phyloP scores from a whole-genome alignment of 2,329 filamentous ascomycete genomes.

The Penicillium griseofulvum region DNA sequence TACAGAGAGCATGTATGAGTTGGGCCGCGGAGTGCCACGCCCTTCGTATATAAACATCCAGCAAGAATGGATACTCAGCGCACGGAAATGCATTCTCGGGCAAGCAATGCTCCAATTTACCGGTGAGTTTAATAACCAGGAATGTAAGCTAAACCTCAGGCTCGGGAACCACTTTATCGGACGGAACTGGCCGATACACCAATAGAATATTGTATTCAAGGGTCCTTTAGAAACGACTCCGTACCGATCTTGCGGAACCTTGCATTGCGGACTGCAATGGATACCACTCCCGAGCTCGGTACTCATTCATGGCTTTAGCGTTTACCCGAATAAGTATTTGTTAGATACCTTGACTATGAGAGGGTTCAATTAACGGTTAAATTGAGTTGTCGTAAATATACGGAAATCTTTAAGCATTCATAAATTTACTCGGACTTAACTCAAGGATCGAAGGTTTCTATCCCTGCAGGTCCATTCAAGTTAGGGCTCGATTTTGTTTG shows the following conservation, averaged over 20 bases:
- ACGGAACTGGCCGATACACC: neutral
- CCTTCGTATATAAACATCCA: neutral
- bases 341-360: neutral
- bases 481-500: neutral
- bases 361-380: neutral
- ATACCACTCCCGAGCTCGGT: constrained; percentile 8
- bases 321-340: neutral
- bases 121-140: neutral
- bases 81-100: neutral
- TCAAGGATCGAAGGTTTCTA: neutral
- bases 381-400: neutral
- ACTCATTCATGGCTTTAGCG: no score
- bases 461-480: neutral
- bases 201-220: neutral
- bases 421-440: neutral
- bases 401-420: neutral
- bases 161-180: neutral
- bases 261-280: constrained; percentile 10
- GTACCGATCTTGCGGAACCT: constrained; percentile 11
- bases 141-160: constrained; percentile 14
- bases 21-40: neutral
- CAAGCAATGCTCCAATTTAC: neutral
- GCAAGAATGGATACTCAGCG: neutral
- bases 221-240: neutral
- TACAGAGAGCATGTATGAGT: no score